phyloP scores from a whole-genome alignment of 768 basidiomycete genomes.

The Kwoniella newhampshirensis region DNA sequence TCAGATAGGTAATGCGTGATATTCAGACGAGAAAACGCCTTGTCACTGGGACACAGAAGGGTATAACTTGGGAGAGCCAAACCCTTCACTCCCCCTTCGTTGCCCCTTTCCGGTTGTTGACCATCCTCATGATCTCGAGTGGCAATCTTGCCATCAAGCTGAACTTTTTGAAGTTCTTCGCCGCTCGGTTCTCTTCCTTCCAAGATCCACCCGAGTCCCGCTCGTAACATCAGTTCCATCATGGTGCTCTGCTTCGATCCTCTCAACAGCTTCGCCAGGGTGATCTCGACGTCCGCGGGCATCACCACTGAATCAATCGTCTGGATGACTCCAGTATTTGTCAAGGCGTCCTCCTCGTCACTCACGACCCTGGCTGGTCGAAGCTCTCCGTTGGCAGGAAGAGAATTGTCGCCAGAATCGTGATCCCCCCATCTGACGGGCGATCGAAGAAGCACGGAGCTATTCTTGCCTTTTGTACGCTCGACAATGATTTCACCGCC shows the following conservation, averaged over 20 bases:
- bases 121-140: constrained; percentile 3
- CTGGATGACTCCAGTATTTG: constrained; percentile 86
- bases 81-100: constrained; percentile 20
- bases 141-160: constrained; percentile 22
- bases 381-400: constrained; percentile 54
- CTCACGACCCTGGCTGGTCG: constrained; percentile 45
- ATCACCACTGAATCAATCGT: constrained; percentile 65
- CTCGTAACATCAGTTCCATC: constrained; percentile 75
- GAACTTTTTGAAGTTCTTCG: constrained; percentile 28
- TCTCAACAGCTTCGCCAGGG: constrained; percentile 81
- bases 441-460: constrained; percentile 55
- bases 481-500: constrained; percentile 77
- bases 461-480: constrained; percentile 56
- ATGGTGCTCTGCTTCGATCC: constrained; percentile 88
- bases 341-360: constrained; percentile 62
- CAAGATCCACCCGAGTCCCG: constrained; percentile 85
- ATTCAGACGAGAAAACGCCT: constrained; percentile 84
- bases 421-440: constrained; percentile 39
- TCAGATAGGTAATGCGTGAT: constrained; percentile 60
- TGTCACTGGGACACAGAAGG: constrained; percentile 84
- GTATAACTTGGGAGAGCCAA: constrained; percentile 65
- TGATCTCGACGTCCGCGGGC: constrained; percentile 81
- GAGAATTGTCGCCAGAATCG: constrained; percentile 34
- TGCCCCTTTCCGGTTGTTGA: background rate
- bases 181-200: constrained; percentile 61